Conservation (phyloP, 1,139 yeast genomes). For the Citeromyces hawaiiensis region DNA sequence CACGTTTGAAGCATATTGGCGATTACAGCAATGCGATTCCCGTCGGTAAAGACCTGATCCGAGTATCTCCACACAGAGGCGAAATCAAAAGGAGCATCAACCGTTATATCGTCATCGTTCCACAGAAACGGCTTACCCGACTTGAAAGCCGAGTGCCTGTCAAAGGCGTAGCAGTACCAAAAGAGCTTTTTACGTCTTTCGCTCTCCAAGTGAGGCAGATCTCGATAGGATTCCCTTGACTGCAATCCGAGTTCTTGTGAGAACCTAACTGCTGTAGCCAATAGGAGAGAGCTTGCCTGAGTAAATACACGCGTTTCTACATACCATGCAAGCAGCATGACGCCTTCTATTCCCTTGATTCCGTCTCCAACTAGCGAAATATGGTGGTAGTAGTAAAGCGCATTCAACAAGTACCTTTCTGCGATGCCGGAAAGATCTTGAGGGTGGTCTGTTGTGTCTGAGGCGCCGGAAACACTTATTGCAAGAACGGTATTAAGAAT, state of each 20-base stretch:
- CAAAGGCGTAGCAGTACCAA: constrained; percentile 42
- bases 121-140: constrained; percentile 50
- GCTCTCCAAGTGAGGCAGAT: constrained; percentile 24
- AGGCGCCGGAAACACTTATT: not conserved
- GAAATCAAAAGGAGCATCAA: constrained; percentile 7
- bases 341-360: constrained; percentile 32
- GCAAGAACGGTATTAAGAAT: not conserved
- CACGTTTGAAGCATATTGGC: not conserved
- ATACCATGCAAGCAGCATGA: constrained; percentile 28
- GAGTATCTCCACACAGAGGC: not conserved
- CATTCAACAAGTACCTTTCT: constrained; percentile 13
- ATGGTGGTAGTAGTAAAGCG: constrained; percentile 33
- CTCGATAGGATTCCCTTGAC: constrained; percentile 34
- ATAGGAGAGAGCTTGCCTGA: constrained; percentile 29
- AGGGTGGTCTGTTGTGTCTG: not conserved
- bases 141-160: constrained; percentile 39
- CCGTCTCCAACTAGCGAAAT: constrained; percentile 37
- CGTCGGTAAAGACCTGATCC: not conserved
- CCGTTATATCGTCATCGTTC: constrained; percentile 31
- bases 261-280: constrained; percentile 38
- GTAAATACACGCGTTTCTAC: constrained; percentile 29
- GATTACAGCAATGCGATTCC: not conserved
- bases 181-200: constrained; percentile 29
- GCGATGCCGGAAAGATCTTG: not conserved
- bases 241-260: constrained; percentile 60